A percentile compares a stretch with the other conserved stretches of the same genome.
Conservation (phyloP, 1,284 basidiomycete species). For the Ceratobasidium theobromae region DNA sequence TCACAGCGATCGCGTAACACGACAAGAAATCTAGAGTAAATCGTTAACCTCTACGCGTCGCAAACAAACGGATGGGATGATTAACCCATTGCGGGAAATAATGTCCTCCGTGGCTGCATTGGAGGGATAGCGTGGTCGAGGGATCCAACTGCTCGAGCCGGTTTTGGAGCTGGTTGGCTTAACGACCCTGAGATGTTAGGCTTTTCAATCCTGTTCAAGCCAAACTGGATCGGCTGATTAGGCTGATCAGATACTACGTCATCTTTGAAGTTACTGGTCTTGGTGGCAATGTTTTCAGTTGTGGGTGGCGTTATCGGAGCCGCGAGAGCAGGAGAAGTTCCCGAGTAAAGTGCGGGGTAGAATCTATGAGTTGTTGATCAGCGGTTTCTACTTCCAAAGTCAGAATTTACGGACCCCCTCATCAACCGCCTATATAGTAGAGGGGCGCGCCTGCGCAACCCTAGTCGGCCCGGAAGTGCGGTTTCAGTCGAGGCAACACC, state of each 20-base stretch:
- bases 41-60: not conserved
- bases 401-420: slow-evolving; percentile 60
- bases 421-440: slow-evolving; percentile 85
- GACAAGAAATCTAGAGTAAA: slow-evolving; percentile 71
- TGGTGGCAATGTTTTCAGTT: not conserved
- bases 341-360: slow-evolving; percentile 55
- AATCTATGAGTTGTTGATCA: slow-evolving; percentile 49
- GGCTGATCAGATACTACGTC: not conserved
- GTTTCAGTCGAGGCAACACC: slow-evolving; percentile 81
- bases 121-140: slow-evolving; percentile 83
- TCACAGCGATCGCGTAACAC: slow-evolving; percentile 82
- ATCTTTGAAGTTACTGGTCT: slow-evolving; percentile 6
- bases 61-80: too few relatives aligned
- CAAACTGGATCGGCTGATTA: slow-evolving; percentile 14
- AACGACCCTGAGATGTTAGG: slow-evolving; percentile 20
- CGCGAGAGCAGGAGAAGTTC: slow-evolving; percentile 25
- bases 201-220: slow-evolving; percentile 22
- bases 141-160: slow-evolving; percentile 64
- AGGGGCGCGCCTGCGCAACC: slow-evolving; percentile 76
- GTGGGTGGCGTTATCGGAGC: not conserved
- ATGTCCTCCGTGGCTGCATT: slow-evolving; percentile 79
- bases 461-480: slow-evolving; percentile 82
- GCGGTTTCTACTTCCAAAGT: not conserved
- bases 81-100: slow-evolving; percentile 82
- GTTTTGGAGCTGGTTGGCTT: slow-evolving; percentile 17